Evolutionary conservation across 768 basidiomycete species (phyloP).

Genomic region (Lyophyllum shimeji): DNA sequence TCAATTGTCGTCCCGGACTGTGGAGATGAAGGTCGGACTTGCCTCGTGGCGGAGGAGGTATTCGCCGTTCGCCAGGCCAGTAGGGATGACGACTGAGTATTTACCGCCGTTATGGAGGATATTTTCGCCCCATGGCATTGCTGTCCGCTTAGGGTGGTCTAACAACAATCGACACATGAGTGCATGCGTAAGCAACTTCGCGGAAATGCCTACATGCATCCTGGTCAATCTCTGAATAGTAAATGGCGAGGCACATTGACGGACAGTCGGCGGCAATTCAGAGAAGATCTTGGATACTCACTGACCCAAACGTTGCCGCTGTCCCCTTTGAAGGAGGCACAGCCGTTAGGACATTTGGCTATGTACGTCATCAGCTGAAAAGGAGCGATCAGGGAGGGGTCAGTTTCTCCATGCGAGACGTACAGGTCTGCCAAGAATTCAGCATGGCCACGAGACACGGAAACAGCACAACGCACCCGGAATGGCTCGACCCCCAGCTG

Average conservation of each 20-base stretch:
- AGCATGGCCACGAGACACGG: background rate
- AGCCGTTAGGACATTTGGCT: slow-evolving; percentile 20
- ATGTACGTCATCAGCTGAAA: slow-evolving; percentile 20
- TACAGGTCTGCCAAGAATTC: slow-evolving; percentile 8
- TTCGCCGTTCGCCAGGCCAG: slow-evolving; percentile 32
- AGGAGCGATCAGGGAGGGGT: slow-evolving; percentile 11
- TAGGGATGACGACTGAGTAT: slow-evolving; percentile 29
- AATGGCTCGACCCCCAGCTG: slow-evolving; percentile 3
- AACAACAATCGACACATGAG: background rate
- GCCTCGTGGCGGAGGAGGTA: slow-evolving; percentile 32
- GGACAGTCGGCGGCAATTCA: slow-evolving; percentile 10
- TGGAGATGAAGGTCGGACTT: background rate
- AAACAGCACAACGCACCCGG: background rate
- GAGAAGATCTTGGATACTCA: background rate
- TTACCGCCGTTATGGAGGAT: slow-evolving; percentile 28
- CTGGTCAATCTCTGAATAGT: slow-evolving; percentile 12
- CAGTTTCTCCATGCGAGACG: slow-evolving; percentile 13
- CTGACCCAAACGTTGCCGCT: slow-evolving; percentile 16
- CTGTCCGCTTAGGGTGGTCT: slow-evolving; percentile 11
- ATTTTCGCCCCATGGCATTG: slow-evolving; percentile 9
- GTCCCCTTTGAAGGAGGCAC: slow-evolving; percentile 21
- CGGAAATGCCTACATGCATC: slow-evolving; percentile 12
- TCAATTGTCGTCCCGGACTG: background rate
- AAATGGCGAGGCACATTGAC: background rate
- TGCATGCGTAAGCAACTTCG: background rate